Base-by-base conservation (phyloP, 2,329 filamentous ascomycete species). In the Aurifilum marmelostoma region DNA sequence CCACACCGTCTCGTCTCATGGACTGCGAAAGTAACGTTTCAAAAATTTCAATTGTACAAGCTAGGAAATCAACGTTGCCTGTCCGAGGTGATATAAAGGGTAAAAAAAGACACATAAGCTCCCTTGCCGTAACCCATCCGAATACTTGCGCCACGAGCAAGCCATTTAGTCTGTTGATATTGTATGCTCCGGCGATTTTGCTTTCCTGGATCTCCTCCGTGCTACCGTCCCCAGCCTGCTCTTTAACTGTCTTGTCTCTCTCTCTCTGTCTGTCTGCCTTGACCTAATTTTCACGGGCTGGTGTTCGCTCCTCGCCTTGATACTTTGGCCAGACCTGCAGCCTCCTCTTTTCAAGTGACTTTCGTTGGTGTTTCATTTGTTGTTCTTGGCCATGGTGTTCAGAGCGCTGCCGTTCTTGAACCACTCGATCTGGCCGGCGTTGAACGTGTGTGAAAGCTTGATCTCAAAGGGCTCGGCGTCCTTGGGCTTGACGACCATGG, bases 351-450 rank as follows among this genome's bases (percentile, higher is more conserved):
- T 27, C 39, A 56, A 32, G 43, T n/a, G n/a, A n/a, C n/a, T 62
- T 39, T 60, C 41, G 37, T 50, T 58, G 4, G 24, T 71, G 67
- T 71, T 74, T 71, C 73, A 70, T 73, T 75, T 79, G 79, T 75
- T 80, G 76, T 73, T 75, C 89, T 96, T 97, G 75, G 95, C 94
- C 95, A 99, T 99, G 76, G 94, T 97, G 90, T 99, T 99, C 74
- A 99, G 87, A 67, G 96, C 96, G 78, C 91, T 94, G 75, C 96
- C 96, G 82, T 98, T 97, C 88, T 94, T 94, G 82, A 99, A 99
- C 96, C 96, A 99, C 85, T 97, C 92, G 73, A 99, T 91, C 86
- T 99, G 96, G 75, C 92, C 89, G 81, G 93, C 93, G 88, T 99
- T 99, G 91, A 97, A 99, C 74, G 96, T 99, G 86, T 99, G 96